A percentile compares a stretch with the other conserved stretches of the same genome.
phyloP scores from a whole-genome alignment of 148 eudicot genomes.

The Arctostaphylos glauca region DNA sequence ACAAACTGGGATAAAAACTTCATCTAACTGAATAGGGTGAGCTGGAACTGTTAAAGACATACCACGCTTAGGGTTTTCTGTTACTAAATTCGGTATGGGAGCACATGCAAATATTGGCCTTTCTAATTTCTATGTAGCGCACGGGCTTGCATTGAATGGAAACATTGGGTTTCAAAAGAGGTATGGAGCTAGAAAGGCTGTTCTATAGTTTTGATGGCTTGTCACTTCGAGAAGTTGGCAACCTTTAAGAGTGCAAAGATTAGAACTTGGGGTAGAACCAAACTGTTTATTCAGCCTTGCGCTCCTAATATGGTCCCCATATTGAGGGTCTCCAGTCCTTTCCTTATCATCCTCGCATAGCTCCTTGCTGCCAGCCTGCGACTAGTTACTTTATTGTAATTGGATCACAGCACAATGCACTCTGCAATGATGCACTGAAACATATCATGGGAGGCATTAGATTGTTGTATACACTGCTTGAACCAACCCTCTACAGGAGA shows the following conservation, averaged over 20 bases:
- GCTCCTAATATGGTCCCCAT: background rate
- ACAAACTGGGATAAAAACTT: background rate
- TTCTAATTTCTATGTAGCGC: too few species aligned
- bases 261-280: background rate
- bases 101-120: background rate
- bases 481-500: background rate
- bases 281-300: background rate
- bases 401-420: background rate
- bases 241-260: background rate
- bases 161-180: background rate
- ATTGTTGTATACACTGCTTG: background rate
- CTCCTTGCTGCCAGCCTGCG: background rate
- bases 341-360: background rate
- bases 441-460: background rate
- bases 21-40: background rate
- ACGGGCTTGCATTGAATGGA: too few species aligned
- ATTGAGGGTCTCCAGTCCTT: background rate
- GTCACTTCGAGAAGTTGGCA: background rate
- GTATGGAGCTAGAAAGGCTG: background rate
- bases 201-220: background rate
- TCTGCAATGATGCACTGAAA: background rate
- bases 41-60: background rate
- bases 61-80: background rate
- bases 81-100: background rate
- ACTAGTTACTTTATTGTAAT: background rate